These are phyloP conservation scores for Trichoderma afroharzianum DNA, from an alignment of 2,329 filamentous ascomycete species.

Conservation along the genomic window DNA sequence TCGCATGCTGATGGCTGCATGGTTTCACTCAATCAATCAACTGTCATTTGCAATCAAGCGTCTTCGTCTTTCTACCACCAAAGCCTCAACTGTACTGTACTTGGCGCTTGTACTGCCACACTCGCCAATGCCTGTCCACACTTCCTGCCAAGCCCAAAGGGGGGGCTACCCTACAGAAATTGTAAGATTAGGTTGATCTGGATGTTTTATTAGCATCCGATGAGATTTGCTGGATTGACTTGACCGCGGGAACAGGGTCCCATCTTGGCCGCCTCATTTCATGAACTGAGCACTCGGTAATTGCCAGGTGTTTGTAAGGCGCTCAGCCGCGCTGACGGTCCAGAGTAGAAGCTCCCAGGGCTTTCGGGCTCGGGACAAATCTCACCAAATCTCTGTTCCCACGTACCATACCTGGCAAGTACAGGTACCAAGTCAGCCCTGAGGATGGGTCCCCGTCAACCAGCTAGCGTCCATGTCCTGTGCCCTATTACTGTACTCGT, in stretches of 20 bases:
- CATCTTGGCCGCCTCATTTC: not conserved
- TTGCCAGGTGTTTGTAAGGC: not conserved
- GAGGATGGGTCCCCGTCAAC: not conserved
- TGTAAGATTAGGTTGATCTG: not conserved
- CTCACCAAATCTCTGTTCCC: not conserved
- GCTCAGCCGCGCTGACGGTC: not conserved
- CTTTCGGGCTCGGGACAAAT: not conserved
- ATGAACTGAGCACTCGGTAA: not conserved
- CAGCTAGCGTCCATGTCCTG: not conserved
- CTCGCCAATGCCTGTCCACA: not conserved
- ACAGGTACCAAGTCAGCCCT: slow-evolving; percentile 14
- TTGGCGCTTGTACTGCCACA: not conserved
- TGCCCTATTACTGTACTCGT: not conserved
- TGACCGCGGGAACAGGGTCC: not conserved
- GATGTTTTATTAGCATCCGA: not conserved
- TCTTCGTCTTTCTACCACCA: no score
- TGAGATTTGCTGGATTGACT: not conserved
- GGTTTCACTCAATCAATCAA: not conserved
- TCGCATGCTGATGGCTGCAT: not conserved
- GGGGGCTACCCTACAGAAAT: slow-evolving; percentile 2
- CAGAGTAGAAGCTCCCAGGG: not conserved
- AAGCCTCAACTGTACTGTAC: not conserved
- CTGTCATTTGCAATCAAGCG: not conserved
- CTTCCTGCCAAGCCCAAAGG: not conserved
- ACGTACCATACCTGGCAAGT: not conserved